Evolutionary conservation across 177 flowering plant species (phyloP).

Genomic region (Vitis hybrid): DNA sequence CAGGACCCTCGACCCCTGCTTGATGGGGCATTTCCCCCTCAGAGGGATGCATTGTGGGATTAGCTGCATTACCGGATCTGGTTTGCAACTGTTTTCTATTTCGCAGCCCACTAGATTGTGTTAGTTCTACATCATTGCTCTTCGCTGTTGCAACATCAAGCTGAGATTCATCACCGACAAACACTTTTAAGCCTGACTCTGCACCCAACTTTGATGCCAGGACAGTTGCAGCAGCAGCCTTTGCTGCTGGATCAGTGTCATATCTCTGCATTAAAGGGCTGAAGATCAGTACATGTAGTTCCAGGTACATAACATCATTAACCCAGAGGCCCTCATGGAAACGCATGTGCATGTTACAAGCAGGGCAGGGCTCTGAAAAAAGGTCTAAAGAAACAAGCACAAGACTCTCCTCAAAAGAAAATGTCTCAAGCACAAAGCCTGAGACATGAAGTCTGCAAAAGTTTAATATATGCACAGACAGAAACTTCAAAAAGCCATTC

Average conservation of each 20-base stretch:
- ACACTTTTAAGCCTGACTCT: slow-evolving; percentile 88
- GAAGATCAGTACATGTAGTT: not conserved
- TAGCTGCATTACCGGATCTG: slow-evolving; percentile 53
- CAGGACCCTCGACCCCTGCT: slow-evolving; percentile 25
- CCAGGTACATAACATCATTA: too few species aligned
- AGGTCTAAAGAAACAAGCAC: too few species aligned
- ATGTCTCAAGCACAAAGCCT: too few species aligned
- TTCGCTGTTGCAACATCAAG: slow-evolving; percentile 45
- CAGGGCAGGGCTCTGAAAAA: too few species aligned
- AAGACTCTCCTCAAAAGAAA: too few species aligned
- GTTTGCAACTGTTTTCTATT: slow-evolving; percentile 54
- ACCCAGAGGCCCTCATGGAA: too few species aligned
- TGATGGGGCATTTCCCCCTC: slow-evolving; percentile 32
- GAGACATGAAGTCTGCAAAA: too few species aligned
- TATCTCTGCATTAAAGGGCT: slow-evolving; percentile 56
- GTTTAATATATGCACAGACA: too few species aligned
- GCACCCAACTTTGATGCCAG: slow-evolving; percentile 92
- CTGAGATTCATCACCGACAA: slow-evolving; percentile 58
- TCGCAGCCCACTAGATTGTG: slow-evolving; percentile 67
- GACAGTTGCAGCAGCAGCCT: slow-evolving; percentile 94
- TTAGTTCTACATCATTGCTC: slow-evolving; percentile 69
- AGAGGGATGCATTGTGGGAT: slow-evolving; percentile 27
- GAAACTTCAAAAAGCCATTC: too few species aligned
- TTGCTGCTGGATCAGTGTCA: slow-evolving; percentile 96
- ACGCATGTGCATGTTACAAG: too few species aligned